A percentile compares a stretch with the other conserved stretches of the same genome.
Conservation (phyloP, 768 basidiomycete species). For the Pisolithus albus region DNA sequence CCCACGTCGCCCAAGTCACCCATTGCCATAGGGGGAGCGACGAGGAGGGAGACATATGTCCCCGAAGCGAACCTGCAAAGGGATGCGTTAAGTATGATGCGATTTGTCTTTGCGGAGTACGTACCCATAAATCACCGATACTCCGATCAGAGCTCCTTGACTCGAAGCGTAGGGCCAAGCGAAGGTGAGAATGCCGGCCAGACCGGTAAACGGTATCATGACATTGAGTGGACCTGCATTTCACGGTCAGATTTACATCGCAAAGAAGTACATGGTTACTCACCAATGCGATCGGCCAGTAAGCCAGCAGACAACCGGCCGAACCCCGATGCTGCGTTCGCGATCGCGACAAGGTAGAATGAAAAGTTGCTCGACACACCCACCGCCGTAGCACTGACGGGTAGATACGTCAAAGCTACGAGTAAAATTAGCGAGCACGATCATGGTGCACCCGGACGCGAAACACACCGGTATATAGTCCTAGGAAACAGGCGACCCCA, state of each 20-base stretch:
- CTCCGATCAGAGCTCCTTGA: constrained; percentile 39
- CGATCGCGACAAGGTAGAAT: constrained; percentile 62
- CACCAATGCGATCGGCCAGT: constrained; percentile 50
- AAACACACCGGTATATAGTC: constrained; percentile 55
- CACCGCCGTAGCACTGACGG: constrained; percentile 22
- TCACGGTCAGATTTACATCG: neutral
- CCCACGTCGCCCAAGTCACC: no score
- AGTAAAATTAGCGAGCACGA: constrained; percentile 4
- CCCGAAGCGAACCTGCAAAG: no score
- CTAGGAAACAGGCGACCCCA: constrained; percentile 53
- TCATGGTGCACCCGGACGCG: neutral
- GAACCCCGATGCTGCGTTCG: constrained; percentile 58
- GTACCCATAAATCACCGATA: constrained; percentile 62
- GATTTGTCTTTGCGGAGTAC: constrained; percentile 9
- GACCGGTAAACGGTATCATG: constrained; percentile 54
- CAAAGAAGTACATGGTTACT: neutral
- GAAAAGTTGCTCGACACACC: constrained; percentile 43
- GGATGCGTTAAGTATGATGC: neutral
- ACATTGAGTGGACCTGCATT: constrained; percentile 57
- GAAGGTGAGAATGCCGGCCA: constrained; percentile 55
- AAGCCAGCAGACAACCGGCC: constrained; percentile 53
- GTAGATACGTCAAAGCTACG: constrained; percentile 62
- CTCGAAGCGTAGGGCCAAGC: constrained; percentile 60
- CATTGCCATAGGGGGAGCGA: no score
- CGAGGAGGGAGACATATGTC: no score